Percentiles rank a stretch among this genome's conserved stretches.
These are phyloP conservation scores for Atalantia buxifolia DNA, from an alignment of 345 rosid species.

Conservation along the genomic window DNA sequence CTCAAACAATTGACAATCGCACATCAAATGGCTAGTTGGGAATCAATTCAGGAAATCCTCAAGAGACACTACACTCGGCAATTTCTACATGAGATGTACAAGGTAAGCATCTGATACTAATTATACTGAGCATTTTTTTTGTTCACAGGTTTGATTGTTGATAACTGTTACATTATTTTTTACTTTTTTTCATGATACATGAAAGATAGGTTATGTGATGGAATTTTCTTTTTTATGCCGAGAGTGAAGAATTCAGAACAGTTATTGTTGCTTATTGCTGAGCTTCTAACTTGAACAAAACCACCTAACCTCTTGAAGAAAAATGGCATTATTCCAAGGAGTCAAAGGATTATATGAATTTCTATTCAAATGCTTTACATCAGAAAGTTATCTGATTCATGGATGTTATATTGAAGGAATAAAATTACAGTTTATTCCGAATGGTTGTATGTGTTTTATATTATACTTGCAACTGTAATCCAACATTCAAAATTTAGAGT, in stretches of 20 bases:
- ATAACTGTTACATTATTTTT: background rate
- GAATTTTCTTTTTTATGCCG: background rate
- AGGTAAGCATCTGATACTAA: constrained; percentile 43
- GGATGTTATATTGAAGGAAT: background rate
- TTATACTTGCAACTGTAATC: background rate
- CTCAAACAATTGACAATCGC: constrained; percentile 72
- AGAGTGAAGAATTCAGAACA: no score
- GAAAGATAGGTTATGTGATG: background rate
- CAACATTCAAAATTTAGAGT: background rate
- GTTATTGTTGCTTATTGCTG: background rate
- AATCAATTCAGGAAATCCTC: constrained; percentile 86
- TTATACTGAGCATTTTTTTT: background rate
- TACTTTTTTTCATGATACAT: background rate
- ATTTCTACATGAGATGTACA: constrained; percentile 93
- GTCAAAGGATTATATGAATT: no score
- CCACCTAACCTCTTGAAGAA: background rate
- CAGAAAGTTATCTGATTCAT: background rate
- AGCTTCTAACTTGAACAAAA: background rate
- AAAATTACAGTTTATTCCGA: background rate
- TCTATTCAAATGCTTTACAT: no score
- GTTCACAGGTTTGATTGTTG: background rate
- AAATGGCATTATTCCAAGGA: no score
- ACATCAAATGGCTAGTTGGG: constrained; percentile 93
- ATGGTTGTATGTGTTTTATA: background rate
- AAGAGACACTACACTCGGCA: constrained; percentile 80